A percentile compares a stretch with the other conserved stretches of the same genome.
Evolutionary conservation across 345 rosid species (phyloP).

Genomic region (Euclidium syriacum): DNA sequence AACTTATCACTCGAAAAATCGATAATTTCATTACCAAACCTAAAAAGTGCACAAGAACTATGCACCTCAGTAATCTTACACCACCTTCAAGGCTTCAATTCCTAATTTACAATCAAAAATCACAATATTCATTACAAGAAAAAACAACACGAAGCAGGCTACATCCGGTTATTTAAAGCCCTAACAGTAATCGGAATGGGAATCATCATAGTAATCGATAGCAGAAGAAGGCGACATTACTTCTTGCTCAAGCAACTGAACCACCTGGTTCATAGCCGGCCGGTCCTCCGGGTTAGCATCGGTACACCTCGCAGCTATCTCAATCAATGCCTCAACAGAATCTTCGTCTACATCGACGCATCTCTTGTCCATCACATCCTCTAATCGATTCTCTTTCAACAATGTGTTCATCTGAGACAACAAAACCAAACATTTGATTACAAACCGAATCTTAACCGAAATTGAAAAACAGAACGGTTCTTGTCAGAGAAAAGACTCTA

Average conservation of each 20-base stretch:
- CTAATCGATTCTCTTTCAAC: slow-evolving; percentile 65
- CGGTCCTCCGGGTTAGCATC: slow-evolving; percentile 74
- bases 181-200: slow-evolving; percentile 75
- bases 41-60: slow-evolving; percentile 13
- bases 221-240: slow-evolving; percentile 79
- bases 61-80: slow-evolving; percentile 13
- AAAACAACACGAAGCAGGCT: not conserved
- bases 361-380: slow-evolving; percentile 64
- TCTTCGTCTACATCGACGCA: slow-evolving; percentile 60
- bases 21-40: not conserved
- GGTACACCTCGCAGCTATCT: slow-evolving; percentile 77
- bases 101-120: slow-evolving; percentile 17
- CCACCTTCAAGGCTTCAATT: not conserved
- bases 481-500: not conserved
- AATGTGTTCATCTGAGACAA: slow-evolving; percentile 64
- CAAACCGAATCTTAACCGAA: not conserved
- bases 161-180: not conserved
- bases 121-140: not conserved
- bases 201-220: slow-evolving; percentile 69
- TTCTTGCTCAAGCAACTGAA: slow-evolving; percentile 91
- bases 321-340: slow-evolving; percentile 71
- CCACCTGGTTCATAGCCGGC: slow-evolving; percentile 82
- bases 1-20: not conserved
- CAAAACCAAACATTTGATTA: not conserved
- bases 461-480: not conserved